Conservation (phyloP, 2,329 filamentous ascomycete genomes). For the Aaosphaeria arxii region DNA sequence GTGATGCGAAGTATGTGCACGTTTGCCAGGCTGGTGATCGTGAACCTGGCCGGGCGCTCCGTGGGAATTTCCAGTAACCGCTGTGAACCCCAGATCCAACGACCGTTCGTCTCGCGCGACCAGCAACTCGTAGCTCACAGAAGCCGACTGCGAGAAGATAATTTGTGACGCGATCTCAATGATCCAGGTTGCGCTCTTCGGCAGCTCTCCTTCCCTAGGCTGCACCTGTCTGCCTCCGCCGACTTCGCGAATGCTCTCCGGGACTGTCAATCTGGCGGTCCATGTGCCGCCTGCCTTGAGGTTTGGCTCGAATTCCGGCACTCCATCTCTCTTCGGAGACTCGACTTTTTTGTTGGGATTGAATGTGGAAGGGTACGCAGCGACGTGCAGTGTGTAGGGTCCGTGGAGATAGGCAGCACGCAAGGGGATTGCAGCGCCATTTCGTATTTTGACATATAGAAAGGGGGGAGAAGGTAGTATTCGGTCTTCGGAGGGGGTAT, state of each 20-base stretch:
- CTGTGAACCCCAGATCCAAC: conserved; percentile 62
- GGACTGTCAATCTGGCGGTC: conserved; percentile 76
- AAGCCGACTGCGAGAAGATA: conserved; percentile 85
- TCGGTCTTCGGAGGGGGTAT: conserved; percentile 83
- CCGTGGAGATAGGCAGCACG: conserved; percentile 96
- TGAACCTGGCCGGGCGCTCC: conserved; percentile 62
- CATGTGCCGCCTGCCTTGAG: conserved; percentile 90
- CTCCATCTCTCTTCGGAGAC: conserved; percentile 66
- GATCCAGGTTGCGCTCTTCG: conserved; percentile 73
- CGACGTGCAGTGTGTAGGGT: conserved; percentile 85
- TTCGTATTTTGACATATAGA: conserved; percentile 84
- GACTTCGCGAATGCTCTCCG: conserved; percentile 69
- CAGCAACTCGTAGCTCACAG: conserved; percentile 83
- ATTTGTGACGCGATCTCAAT: conserved; percentile 91
- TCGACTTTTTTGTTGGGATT: conserved; percentile 77
- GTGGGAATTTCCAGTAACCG: conserved; percentile 52
- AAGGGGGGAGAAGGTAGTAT: conserved; percentile 81
- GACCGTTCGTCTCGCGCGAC: conserved; percentile 84
- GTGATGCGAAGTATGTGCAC: conserved; percentile 53
- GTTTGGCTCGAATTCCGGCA: conserved; percentile 92
- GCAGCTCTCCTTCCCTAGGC: conserved; percentile 30
- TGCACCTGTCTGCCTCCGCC: conserved; percentile 48
- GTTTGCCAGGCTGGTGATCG: conserved; percentile 69
- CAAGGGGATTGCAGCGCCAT: conserved; percentile 84
- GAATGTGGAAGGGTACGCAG: conserved; percentile 80